These are phyloP conservation scores for Pezicula rhizophila DNA, from an alignment of 2,329 filamentous ascomycete genomes.

Conservation along the genomic window DNA sequence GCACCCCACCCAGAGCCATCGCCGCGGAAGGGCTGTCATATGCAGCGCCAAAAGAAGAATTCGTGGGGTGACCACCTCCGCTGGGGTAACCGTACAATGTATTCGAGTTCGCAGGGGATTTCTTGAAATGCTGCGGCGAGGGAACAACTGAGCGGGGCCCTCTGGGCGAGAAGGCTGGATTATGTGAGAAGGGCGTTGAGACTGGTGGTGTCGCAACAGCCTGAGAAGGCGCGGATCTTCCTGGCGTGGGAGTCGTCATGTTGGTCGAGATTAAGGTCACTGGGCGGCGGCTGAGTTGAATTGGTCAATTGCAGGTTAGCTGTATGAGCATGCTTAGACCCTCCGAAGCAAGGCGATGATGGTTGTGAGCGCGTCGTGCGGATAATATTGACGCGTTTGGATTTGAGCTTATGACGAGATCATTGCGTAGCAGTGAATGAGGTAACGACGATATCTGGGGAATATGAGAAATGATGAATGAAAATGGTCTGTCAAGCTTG, in stretches of 20 bases:
- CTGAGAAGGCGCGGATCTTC: slow-evolving; percentile 15
- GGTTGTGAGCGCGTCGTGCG: no score
- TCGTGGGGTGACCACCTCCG: slow-evolving; percentile 32
- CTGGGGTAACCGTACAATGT: slow-evolving; percentile 33
- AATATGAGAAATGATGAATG: no score
- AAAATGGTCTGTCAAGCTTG: no score
- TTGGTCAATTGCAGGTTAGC: neutral
- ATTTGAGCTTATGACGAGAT: no score
- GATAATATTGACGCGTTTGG: no score
- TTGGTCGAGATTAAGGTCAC: neutral
- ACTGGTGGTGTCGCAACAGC: slow-evolving; percentile 53
- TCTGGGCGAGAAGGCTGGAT: slow-evolving; percentile 50
- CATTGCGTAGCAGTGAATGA: no score
- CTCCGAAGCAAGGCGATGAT: no score
- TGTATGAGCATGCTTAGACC: no score
- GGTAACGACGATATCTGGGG: no score
- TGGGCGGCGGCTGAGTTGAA: neutral
- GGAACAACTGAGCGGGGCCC: slow-evolving; percentile 41
- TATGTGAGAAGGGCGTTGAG: slow-evolving; percentile 59
- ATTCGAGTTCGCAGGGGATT: slow-evolving; percentile 51
- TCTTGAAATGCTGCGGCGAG: slow-evolving; percentile 54
- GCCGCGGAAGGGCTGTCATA: slow-evolving; percentile 61
- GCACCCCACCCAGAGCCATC: slow-evolving; percentile 51
- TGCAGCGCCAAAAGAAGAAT: slow-evolving; percentile 31
- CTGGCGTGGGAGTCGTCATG: slow-evolving; percentile 29